Percentiles rank a stretch among this genome's conserved stretches.
phyloP scores from a whole-genome alignment of 2,329 filamentous ascomycete species.

The Mycosphaerella arachidis region DNA sequence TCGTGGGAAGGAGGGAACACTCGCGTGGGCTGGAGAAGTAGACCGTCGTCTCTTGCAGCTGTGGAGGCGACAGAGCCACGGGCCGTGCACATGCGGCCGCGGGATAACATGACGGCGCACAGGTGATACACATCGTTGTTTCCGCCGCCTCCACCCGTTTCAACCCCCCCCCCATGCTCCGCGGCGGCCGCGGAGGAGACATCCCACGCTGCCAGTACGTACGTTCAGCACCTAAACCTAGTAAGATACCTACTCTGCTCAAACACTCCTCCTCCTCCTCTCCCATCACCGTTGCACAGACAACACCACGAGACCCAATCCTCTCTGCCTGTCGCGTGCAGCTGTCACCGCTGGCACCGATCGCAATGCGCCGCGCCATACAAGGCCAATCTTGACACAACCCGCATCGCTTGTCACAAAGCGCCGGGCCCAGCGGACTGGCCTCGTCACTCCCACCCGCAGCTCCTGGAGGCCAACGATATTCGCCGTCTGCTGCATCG shows the following conservation, averaged over 20 bases:
- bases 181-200: not conserved
- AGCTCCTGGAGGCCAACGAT: not conserved
- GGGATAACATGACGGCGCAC: too few relatives aligned
- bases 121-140: too few relatives aligned
- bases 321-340: conserved; percentile 3
- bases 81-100: too few relatives aligned
- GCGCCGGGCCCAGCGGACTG: not conserved
- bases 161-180: too few relatives aligned
- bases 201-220: not conserved
- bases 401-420: not conserved
- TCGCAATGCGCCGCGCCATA: not conserved
- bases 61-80: too few relatives aligned
- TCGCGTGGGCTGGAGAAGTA: too few relatives aligned
- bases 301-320: conserved; percentile 4
- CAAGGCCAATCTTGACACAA: not conserved
- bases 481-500: not conserved
- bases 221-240: not conserved
- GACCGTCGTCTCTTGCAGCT: too few relatives aligned
- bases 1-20: too few relatives aligned
- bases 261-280: not conserved
- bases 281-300: conserved; percentile 3
- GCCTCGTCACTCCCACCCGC: not conserved
- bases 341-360: conserved; percentile 3
- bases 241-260: not conserved
- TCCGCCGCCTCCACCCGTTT: too few relatives aligned